These are phyloP conservation scores for Penicillium paneum DNA, from an alignment of 2,329 filamentous ascomycete species.

Conservation along the genomic window DNA sequence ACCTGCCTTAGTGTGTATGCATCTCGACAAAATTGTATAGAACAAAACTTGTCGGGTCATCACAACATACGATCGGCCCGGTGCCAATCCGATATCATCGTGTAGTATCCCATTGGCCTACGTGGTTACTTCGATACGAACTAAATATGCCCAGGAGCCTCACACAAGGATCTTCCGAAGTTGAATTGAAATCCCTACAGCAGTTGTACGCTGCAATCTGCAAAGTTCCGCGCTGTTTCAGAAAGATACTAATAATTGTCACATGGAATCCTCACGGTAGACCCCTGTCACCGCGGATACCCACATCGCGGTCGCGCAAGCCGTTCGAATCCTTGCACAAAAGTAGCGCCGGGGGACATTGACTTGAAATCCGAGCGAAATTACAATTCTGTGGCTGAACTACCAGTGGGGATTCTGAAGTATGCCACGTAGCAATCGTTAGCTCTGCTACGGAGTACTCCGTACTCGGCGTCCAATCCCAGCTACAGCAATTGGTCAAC, in stretches of 20 bases:
- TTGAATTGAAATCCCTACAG: not conserved
- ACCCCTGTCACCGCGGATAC: not conserved
- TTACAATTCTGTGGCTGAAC: not conserved
- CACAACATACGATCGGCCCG: not conserved
- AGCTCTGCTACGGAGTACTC: not conserved
- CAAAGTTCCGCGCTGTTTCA: not conserved
- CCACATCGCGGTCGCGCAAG: not conserved
- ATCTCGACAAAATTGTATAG: not conserved
- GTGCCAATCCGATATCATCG: not conserved
- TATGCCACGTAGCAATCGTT: not conserved
- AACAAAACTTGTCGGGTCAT: not conserved
- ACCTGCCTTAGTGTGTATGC: not conserved
- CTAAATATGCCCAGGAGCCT: not conserved
- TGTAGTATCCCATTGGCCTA: not conserved
- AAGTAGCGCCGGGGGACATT: not conserved
- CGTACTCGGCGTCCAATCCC: not conserved
- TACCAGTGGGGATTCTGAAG: not conserved
- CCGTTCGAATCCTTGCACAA: not conserved
- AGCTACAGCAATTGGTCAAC: not conserved
- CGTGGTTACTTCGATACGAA: not conserved
- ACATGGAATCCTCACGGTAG: not conserved
- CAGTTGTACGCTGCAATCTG: not conserved
- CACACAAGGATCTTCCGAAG: not conserved
- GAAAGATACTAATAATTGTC: not conserved
- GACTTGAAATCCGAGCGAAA: not conserved